Conservation (phyloP, 768 basidiomycete genomes). For the Hericium alpestre region DNA sequence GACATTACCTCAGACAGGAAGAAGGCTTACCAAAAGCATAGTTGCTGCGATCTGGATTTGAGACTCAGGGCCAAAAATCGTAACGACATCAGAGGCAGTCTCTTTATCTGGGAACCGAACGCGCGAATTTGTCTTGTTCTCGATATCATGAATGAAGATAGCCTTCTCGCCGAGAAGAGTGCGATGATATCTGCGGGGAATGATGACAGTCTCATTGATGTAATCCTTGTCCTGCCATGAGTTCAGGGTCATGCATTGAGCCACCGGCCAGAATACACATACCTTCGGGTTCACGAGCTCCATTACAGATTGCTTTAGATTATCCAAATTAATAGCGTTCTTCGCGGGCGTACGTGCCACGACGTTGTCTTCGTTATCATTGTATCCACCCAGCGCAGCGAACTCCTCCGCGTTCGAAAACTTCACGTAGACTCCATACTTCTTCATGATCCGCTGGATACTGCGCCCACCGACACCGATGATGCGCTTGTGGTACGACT, state of each 20-base stretch:
- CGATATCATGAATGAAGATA: slow-evolving; percentile 96
- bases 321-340: slow-evolving; percentile 90
- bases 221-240: slow-evolving; percentile 84
- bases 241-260: slow-evolving; percentile 1
- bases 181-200: slow-evolving; percentile 91
- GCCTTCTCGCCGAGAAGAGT: slow-evolving; percentile 91
- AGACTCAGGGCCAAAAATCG: slow-evolving; percentile 93
- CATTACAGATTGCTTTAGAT: slow-evolving; percentile 94
- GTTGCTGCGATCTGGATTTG: slow-evolving; percentile 95
- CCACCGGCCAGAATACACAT: slow-evolving; percentile 11
- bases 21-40: slow-evolving; percentile 71
- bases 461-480: slow-evolving; percentile 97
- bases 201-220: slow-evolving; percentile 83
- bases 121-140: slow-evolving; percentile 88
- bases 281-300: slow-evolving; percentile 96
- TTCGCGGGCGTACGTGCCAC: slow-evolving; percentile 97
- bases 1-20: background rate
- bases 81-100: slow-evolving; percentile 86
- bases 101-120: slow-evolving; percentile 92
- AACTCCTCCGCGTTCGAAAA: slow-evolving; percentile 98
- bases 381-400: slow-evolving; percentile 86
- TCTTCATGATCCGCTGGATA: slow-evolving; percentile 99
- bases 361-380: slow-evolving; percentile 97
- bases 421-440: slow-evolving; percentile 99
- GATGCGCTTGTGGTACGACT: slow-evolving; percentile 96